Percentiles rank a stretch among this genome's conserved stretches.
These are phyloP conservation scores for Solanum rostratum DNA, from an alignment of 257 asterid genomes.

Conservation along the genomic window DNA sequence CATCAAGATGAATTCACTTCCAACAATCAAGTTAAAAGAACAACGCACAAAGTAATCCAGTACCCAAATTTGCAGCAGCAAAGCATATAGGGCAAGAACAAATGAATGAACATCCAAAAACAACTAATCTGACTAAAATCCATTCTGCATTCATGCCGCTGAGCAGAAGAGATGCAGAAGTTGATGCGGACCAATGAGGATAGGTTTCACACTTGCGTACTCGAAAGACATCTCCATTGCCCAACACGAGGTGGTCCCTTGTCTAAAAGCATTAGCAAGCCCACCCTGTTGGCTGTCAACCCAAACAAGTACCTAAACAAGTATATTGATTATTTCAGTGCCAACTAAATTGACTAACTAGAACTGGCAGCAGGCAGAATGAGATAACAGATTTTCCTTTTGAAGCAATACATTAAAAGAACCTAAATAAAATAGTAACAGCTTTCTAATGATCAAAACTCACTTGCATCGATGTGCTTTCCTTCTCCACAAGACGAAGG, in stretches of 20 bases:
- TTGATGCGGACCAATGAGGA: background rate
- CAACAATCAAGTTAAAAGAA: conserved; percentile 1
- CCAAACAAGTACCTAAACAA: conserved; percentile 70
- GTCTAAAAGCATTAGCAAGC: conserved; percentile 66
- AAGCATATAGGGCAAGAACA: conserved; percentile 4
- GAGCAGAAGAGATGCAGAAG: conserved; percentile 9
- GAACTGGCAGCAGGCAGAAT: background rate
- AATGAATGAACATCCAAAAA: background rate
- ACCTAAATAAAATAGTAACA: background rate
- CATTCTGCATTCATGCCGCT: background rate
- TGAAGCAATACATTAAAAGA: background rate
- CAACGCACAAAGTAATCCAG: conserved; percentile 15
- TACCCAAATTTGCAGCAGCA: conserved; percentile 14
- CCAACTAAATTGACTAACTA: background rate
- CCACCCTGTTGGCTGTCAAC: conserved; percentile 48
- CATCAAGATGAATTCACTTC: background rate
- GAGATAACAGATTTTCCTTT: background rate
- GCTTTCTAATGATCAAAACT: conserved; percentile 16
- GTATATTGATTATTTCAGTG: background rate
- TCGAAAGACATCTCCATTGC: conserved; percentile 50
- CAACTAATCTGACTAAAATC: background rate
- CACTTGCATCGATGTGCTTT: conserved; percentile 71
- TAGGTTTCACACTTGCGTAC: conserved; percentile 22
- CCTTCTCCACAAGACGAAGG: conserved; percentile 64
- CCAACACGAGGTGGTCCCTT: conserved; percentile 59